These are phyloP conservation scores for Diaporthe eres DNA, from an alignment of 2,329 filamentous ascomycete genomes.

Conservation along the genomic window DNA sequence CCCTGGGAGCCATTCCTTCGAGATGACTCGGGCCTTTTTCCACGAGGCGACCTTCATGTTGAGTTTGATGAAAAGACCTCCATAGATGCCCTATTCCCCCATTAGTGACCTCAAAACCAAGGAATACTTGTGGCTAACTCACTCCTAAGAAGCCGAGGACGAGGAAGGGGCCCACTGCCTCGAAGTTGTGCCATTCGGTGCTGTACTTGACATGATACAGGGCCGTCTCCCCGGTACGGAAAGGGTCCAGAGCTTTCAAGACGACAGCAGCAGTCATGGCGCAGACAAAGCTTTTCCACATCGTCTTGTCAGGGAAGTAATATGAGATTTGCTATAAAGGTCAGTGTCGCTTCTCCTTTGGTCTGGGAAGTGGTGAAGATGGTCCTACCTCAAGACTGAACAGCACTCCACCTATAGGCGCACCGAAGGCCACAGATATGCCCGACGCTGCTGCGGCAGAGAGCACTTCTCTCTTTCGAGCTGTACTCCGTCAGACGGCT, in stretches of 20 bases:
- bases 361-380: no score
- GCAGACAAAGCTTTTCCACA: slow-evolving; percentile 99
- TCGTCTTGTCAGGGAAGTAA: slow-evolving; percentile 98
- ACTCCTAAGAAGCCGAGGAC: slow-evolving; percentile 87
- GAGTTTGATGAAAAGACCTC: slow-evolving; percentile 92
- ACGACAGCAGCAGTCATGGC: slow-evolving; percentile 98
- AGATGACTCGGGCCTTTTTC: slow-evolving; percentile 68
- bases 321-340: slow-evolving; percentile 84
- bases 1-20: slow-evolving; percentile 73
- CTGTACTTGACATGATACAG: slow-evolving; percentile 96
- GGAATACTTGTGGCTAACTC: slow-evolving; percentile 46
- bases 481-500: slow-evolving; percentile 59
- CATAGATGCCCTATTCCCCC: slow-evolving; percentile 80
- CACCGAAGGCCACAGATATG: slow-evolving; percentile 94
- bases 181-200: slow-evolving; percentile 93
- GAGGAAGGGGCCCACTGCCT: slow-evolving; percentile 84
- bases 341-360: slow-evolving; percentile 1
- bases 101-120: neutral
- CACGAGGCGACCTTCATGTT: slow-evolving; percentile 91
- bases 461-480: slow-evolving; percentile 91
- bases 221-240: slow-evolving; percentile 94
- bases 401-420: slow-evolving; percentile 92
- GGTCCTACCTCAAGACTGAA: slow-evolving; percentile 87
- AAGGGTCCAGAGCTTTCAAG: slow-evolving; percentile 92
- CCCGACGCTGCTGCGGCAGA: slow-evolving; percentile 93